A percentile compares a stretch with the other conserved stretches of the same genome.
phyloP scores from a whole-genome alignment of 768 basidiomycete genomes.

The Serendipita sp. region DNA sequence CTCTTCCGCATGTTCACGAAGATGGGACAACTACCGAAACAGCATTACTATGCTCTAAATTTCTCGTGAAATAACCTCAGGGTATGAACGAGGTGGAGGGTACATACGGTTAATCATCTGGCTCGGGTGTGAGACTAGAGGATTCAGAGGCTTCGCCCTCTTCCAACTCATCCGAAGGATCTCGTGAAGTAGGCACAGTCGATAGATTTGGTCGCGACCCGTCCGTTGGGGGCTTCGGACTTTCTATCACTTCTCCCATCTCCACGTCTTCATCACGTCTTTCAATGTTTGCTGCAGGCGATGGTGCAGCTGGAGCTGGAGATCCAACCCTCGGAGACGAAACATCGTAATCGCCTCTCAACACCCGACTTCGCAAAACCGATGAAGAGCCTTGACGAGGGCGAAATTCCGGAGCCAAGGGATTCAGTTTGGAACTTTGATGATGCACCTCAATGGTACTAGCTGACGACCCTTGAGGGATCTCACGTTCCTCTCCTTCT shows the following conservation, averaged over 20 bases:
- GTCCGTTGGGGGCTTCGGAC: background rate
- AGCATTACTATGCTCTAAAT: background rate
- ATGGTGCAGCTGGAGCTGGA: background rate
- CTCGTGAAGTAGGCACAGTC: background rate
- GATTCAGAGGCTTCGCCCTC: background rate
- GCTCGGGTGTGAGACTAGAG: background rate
- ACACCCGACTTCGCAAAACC: background rate
- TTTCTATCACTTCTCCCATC: background rate
- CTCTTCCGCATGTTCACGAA: background rate
- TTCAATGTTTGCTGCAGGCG: background rate
- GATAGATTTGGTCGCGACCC: background rate
- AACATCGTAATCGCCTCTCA: background rate
- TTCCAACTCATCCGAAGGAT: background rate
- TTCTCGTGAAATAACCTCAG: background rate
- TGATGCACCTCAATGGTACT: background rate
- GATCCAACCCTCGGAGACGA: background rate
- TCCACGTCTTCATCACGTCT: background rate
- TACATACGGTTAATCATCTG: background rate
- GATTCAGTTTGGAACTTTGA: background rate
- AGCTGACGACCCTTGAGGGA: background rate
- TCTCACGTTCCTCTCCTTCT: conserved; percentile 1
- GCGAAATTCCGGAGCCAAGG: background rate
- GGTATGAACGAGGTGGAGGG: too few relatives aligned
- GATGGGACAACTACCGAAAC: background rate
- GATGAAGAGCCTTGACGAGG: background rate